Conservation (phyloP, 345 rosid genomes). For the Bruguiera parviflora region DNA sequence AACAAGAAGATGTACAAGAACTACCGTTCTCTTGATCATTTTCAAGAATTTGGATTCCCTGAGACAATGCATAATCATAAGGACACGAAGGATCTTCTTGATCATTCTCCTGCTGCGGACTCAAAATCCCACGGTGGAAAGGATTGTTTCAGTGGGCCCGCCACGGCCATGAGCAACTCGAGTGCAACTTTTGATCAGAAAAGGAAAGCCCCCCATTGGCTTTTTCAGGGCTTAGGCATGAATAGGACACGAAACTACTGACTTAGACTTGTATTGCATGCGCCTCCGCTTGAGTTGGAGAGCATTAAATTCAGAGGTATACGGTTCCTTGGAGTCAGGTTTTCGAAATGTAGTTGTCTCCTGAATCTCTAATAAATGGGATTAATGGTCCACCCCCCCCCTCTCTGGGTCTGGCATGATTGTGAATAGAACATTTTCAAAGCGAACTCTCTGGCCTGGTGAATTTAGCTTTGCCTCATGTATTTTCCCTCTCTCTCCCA, state of each 20-base stretch:
- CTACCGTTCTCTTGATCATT: conserved; percentile 9
- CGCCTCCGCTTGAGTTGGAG: no score
- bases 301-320: no score
- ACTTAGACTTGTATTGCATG: not conserved
- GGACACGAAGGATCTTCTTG: conserved; percentile 10
- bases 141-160: conserved; percentile 41
- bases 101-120: conserved; percentile 23
- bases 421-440: no score
- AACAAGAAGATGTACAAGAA: conserved; percentile 20
- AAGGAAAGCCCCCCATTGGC: conserved; percentile 67
- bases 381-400: no score
- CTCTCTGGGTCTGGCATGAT: no score
- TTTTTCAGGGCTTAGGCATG: conserved; percentile 55
- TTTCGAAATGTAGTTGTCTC: no score
- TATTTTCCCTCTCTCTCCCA: no score
- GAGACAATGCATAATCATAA: not conserved
- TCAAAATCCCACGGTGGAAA: conserved; percentile 32
- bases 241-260: conserved; percentile 35
- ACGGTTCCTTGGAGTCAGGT: no score
- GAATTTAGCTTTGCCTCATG: no score
- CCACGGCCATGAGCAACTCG: conserved; percentile 55
- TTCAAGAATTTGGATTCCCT: not conserved
- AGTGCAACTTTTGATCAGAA: conserved; percentile 55
- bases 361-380: no score
- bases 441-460: no score